Evolutionary conservation across 2,329 filamentous ascomycete species (phyloP).

Genomic region (Xylogone sp.): DNA sequence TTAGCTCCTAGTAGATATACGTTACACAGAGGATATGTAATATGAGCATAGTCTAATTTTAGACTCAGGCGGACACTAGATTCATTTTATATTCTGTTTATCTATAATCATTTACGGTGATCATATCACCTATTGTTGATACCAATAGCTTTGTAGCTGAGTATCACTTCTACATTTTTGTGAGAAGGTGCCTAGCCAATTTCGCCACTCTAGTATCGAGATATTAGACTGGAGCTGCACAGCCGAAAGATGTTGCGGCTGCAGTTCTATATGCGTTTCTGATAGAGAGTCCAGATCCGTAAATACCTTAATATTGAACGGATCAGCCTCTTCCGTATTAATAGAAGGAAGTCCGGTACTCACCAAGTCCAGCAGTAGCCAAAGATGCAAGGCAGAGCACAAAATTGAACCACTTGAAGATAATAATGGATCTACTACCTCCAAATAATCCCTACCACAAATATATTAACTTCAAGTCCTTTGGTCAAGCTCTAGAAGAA

Average conservation of each 20-base stretch:
- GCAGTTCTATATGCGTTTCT: background rate
- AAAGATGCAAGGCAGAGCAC: background rate
- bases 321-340: background rate
- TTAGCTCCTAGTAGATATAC: too few species aligned
- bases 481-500: background rate
- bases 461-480: background rate
- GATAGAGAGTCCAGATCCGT: background rate
- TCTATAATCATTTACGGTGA: too few species aligned
- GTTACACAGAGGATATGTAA: too few species aligned
- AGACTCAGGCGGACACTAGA: too few species aligned
- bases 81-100: too few species aligned
- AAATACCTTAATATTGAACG: background rate
- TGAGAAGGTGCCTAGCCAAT: too few species aligned
- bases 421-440: background rate
- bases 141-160: too few species aligned
- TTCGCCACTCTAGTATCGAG: too few species aligned
- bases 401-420: background rate
- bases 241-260: background rate
- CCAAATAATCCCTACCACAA: background rate
- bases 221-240: background rate
- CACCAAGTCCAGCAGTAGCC: background rate
- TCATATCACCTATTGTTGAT: too few species aligned
- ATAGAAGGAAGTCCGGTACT: background rate
- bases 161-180: too few species aligned
- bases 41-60: too few species aligned